Percentiles rank a stretch among this genome's conserved stretches.
phyloP scores from a whole-genome alignment of 140 eudicot genomes.

The Flaveria floridana region DNA sequence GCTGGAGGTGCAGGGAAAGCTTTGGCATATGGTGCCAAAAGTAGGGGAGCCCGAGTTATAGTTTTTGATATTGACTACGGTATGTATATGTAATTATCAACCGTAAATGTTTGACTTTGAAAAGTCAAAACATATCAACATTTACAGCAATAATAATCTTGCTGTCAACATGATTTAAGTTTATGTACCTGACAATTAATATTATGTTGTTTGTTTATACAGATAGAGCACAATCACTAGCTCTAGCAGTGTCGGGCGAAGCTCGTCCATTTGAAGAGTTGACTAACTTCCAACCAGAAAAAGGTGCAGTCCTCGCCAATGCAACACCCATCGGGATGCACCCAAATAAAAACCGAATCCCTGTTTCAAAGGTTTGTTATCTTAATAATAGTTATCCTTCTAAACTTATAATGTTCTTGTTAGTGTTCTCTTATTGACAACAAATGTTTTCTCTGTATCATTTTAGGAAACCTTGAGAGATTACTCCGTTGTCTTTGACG shows the following conservation, averaged over 20 bases:
- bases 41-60: conserved; percentile 60
- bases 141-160: background rate
- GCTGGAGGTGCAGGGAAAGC: conserved; percentile 97
- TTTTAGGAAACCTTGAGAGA: conserved; percentile 55
- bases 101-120: background rate
- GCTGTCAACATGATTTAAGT: conserved; percentile 8
- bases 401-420: background rate
- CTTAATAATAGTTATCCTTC: background rate
- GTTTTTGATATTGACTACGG: conserved; percentile 69
- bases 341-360: conserved; percentile 66
- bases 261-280: conserved; percentile 57
- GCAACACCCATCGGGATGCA: conserved; percentile 91
- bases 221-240: conserved; percentile 73
- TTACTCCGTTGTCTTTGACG: conserved; percentile 71
- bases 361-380: conserved; percentile 62
- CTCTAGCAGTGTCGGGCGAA: conserved; percentile 60
- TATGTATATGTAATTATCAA: conserved; percentile 24
- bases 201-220: conserved; percentile 17
- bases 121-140: background rate
- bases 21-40: conserved; percentile 76
- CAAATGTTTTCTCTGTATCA: background rate
- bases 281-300: conserved; percentile 57
- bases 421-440: background rate
- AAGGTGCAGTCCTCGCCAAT: conserved; percentile 75
- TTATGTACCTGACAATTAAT: background rate